phyloP scores from a whole-genome alignment of 202 grass and related monocot species.

The Zizania palustris region DNA sequence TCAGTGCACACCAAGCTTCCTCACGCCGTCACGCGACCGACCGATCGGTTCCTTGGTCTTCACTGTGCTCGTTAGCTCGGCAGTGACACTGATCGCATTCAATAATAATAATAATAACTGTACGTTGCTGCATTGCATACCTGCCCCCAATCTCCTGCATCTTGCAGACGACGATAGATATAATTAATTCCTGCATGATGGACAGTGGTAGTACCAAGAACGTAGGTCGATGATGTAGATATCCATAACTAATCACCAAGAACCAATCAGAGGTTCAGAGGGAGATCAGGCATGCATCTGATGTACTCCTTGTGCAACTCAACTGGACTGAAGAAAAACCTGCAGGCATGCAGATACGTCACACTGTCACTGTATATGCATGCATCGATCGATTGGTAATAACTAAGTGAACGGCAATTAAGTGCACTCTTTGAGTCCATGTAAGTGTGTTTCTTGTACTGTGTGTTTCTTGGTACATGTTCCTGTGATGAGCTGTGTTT shows the following conservation, averaged over 20 bases:
- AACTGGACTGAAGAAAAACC: constrained; percentile 35
- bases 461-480: not conserved
- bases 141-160: not conserved
- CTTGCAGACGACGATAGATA: constrained; percentile 26
- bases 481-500: not conserved
- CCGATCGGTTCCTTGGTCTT: constrained; percentile 23
- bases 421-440: constrained; percentile 25
- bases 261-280: not conserved
- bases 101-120: not conserved
- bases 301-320: constrained; percentile 16
- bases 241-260: constrained; percentile 38
- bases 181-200: constrained; percentile 5
- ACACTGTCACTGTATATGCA: not conserved
- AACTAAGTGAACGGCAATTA: constrained; percentile 40
- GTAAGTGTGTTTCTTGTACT: not conserved
- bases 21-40: too few relatives aligned
- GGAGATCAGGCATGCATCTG: not conserved
- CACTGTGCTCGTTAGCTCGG: constrained; percentile 44
- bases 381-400: too few relatives aligned
- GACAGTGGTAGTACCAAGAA: not conserved
- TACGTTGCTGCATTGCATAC: not conserved
- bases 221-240: constrained; percentile 51
- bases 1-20: too few relatives aligned
- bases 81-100: constrained; percentile 27
- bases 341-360: constrained; percentile 29